Evolutionary conservation across 768 basidiomycete species (phyloP).

Genomic region (Antrodiella citrinella): DNA sequence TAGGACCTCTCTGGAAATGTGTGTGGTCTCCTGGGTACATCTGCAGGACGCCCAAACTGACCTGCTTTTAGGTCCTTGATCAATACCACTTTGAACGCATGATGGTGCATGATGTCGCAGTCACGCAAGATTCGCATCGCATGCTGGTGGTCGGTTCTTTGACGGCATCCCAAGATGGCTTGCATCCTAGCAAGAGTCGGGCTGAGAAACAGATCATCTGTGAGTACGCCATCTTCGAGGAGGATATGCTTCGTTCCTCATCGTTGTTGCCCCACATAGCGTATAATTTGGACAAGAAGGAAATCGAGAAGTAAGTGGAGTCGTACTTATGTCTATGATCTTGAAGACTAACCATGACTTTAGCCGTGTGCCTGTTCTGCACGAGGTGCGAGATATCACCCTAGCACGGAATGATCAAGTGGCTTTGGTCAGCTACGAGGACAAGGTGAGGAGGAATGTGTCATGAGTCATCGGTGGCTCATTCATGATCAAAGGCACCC

Average conservation of each 20-base stretch:
- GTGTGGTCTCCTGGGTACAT: neutral
- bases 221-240: constrained; percentile 21
- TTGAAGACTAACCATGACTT: constrained; percentile 1
- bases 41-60: too few species aligned
- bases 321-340: neutral
- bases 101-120: constrained; percentile 61
- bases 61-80: constrained; percentile 36
- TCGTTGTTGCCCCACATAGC: constrained; percentile 28
- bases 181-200: constrained; percentile 62
- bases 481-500: too few species aligned
- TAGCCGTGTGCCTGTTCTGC: constrained; percentile 66
- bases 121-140: constrained; percentile 57
- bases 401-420: constrained; percentile 51
- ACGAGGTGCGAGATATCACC: constrained; percentile 67
- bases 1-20: neutral
- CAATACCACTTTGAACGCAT: constrained; percentile 52
- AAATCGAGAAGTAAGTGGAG: constrained; percentile 53
- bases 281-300: constrained; percentile 57
- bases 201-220: constrained; percentile 70
- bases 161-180: constrained; percentile 49
- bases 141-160: constrained; percentile 64
- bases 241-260: neutral
- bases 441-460: constrained; percentile 50
- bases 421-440: constrained; percentile 67
- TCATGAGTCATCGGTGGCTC: neutral